phyloP scores from a whole-genome alignment of 2,329 filamentous ascomycete genomes.

The Epichloe sp. region DNA sequence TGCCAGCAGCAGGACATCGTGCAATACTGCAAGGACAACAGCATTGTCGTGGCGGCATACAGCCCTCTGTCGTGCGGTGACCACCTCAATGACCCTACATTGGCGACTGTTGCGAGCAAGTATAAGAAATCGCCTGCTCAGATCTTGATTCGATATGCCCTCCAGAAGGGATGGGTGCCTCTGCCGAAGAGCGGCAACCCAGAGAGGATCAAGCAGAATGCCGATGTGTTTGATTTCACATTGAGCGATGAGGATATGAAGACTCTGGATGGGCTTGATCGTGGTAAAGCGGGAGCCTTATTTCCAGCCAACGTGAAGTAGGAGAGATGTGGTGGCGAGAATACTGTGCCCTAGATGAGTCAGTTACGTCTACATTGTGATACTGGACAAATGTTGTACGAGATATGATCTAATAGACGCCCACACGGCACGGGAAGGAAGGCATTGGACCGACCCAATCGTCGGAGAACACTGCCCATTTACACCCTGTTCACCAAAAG shows the following conservation, averaged over 20 bases:
- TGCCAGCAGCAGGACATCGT: constrained; percentile 37
- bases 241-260: constrained; percentile 44
- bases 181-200: constrained; percentile 52
- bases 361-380: neutral
- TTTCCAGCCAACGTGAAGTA: constrained; percentile 18
- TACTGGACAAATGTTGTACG: neutral
- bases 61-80: constrained; percentile 23
- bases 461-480: no score
- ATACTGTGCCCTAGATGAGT: neutral
- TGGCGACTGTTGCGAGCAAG: constrained; percentile 43
- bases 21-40: constrained; percentile 58
- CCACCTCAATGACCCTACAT: constrained; percentile 36
- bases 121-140: constrained; percentile 49
- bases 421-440: no score
- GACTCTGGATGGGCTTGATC: constrained; percentile 16
- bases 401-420: no score
- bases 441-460: no score
- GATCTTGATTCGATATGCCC: constrained; percentile 52
- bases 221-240: constrained; percentile 47
- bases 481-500: no score
- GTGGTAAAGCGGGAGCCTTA: constrained; percentile 16
- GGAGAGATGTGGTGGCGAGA: neutral
- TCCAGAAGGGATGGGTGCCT: constrained; percentile 59
- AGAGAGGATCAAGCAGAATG: constrained; percentile 46
- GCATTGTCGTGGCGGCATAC: constrained; percentile 41